Evolutionary conservation across 257 asterid species (phyloP), one percentile per base, ranked within the genome.

Genomic region (Gentiana dahurica): DNA sequence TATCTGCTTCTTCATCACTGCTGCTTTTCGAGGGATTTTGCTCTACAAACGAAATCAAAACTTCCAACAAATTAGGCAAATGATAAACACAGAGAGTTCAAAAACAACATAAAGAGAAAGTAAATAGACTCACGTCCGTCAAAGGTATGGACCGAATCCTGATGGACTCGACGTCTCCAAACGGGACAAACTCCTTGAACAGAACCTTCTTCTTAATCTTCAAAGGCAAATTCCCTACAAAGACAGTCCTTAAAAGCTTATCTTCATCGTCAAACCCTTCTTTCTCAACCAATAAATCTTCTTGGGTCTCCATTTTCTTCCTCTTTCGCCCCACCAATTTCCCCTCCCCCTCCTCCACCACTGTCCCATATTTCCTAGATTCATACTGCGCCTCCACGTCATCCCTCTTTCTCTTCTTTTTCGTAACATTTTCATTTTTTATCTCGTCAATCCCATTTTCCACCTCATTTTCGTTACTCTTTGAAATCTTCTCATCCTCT

Each of bases 201-300:
- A 92, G 62, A 12, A 65, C 85, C 50, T 87, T 92, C 65, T 92
- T 92, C 88, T 85, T 92, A 41, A 78, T 65, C 76, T 85, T 92
- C 66, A 88, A 64, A 0, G 94, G 91, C 70, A 92, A 79, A 68
- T 92, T 91, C 62, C 98, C 97, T 34, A 85, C 94, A 57, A 92
- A 87, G n/a, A 88, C 79, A 60, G 97, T 88, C 76, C 97, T 88
- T 38, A 83, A 59, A 12, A 88, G 84, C 87, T 92, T 88, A 49
- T 60, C 67, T 68, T 92, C 98, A 61, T 92, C 98, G 71, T 92
- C 98, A 70, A 92, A 87, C 6, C 90, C 95, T 73, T 87, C 95
- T 55, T 80, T 81, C 4, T 85, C 43, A 34, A 92, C 90, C 83
- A 85, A 68, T 59, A 64, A 62, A 70, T 88, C 94, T 72, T 83